A percentile compares a stretch with the other conserved stretches of the same genome.
These are phyloP conservation scores for Phanerochaete carnosa DNA, from an alignment of 768 basidiomycete genomes.

Conservation along the genomic window DNA sequence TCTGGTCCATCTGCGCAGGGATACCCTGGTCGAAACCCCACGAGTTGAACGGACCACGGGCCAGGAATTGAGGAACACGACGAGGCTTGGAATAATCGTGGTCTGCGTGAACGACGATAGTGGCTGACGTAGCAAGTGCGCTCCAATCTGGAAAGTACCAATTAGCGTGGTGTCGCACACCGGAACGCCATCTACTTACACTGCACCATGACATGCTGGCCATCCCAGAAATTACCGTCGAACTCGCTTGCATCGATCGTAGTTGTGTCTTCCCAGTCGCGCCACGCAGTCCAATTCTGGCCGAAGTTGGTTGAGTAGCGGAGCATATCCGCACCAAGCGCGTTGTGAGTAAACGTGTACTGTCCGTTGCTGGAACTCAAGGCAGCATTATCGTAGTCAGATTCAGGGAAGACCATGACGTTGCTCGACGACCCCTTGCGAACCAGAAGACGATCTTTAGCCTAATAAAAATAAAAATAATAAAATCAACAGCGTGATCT, in stretches of 20 bases:
- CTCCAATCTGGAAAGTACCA: constrained; percentile 65
- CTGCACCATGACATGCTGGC: constrained; percentile 85
- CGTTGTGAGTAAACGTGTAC: constrained; percentile 78
- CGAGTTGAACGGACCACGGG: constrained; percentile 84
- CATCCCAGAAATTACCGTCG: constrained; percentile 64
- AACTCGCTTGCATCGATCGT: constrained; percentile 60
- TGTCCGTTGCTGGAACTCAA: constrained; percentile 57
- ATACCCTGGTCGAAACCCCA: constrained; percentile 93
- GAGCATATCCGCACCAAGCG: constrained; percentile 83
- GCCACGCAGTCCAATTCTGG: constrained; percentile 80
- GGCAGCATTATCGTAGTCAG: constrained; percentile 68
- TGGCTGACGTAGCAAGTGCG: constrained; percentile 53
- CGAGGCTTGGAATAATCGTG: constrained; percentile 55
- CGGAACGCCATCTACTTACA: constrained; percentile 47
- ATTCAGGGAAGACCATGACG: constrained; percentile 81
- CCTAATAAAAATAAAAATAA: constrained; percentile 32
- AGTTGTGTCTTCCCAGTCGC: constrained; percentile 71
- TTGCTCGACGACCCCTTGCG: constrained; percentile 77
- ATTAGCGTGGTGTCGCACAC: background rate
- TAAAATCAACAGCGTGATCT: background rate
- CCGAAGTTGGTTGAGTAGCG: constrained; percentile 88
- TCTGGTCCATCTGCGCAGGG: constrained; percentile 61
- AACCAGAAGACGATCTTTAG: constrained; percentile 73
- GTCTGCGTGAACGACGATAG: constrained; percentile 78
- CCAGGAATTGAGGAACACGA: constrained; percentile 83